Base-by-base conservation (phyloP, 2,329 filamentous ascomycete genomes). In the Geosmithia morbida region DNA sequence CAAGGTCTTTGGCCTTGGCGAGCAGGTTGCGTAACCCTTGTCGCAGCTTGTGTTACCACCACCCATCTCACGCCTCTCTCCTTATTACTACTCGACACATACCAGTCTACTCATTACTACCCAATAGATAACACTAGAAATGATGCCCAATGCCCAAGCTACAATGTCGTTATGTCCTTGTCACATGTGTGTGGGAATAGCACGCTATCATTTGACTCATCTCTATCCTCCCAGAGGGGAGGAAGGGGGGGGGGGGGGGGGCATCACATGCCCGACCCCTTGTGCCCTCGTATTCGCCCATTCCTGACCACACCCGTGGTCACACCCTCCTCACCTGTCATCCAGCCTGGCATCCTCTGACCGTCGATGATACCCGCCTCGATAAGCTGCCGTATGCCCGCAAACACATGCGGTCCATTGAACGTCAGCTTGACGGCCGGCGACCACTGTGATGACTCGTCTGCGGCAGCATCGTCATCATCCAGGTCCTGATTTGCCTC, bases 311-410 rank as follows among this genome's bases (percentile, higher is more conserved):
- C 73, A 1, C 85, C 84, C 39, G 81, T 71, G 47, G 85, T 92
- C 5, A 92, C 79, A 1, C 81, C 84, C 43, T 87, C 84, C 57
- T 94, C 87, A 2, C 87, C 88, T 1, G 87, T 92, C 81, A 94
- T 83, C 87, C 87, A 94, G 0, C 84, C 84, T 0, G 88, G 87
- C 83, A 94, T 89, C 48, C 70, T 76, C 56, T 81, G 74, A 1
- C 86, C 83, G 58, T 94, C 79, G 22, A 94, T 68, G 46, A 85
- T 71, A 1, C 86, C 87, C 16, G 77, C 66, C 61, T 94, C 87
- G 0, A 90, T 83, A 30, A 94, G 70, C 56, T 83, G 79, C 44
- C 86, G 74, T 20, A 94, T 71, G 0, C 88, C 88, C 0, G 82
- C 81, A 64, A 94, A 90, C 2, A 94, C 80, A 59, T 94, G 86